Percentiles rank a stretch among this genome's conserved stretches.
Evolutionary conservation across 2,329 filamentous ascomycete genomes (phyloP).

Genomic region (Apiospora aurea): DNA sequence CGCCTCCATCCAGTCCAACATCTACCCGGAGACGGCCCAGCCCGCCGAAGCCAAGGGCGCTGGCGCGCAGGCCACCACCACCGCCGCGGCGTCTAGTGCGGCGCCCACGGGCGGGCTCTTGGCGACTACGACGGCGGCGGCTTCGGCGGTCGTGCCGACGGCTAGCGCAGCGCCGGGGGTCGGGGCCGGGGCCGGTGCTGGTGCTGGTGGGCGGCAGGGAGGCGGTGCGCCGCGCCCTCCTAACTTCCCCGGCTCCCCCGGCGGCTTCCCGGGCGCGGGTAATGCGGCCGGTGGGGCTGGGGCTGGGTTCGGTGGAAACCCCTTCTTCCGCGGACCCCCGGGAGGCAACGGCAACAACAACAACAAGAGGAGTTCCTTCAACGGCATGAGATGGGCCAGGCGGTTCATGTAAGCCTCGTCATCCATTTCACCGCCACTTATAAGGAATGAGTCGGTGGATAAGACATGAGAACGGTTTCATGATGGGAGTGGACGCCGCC

Average conservation of each 20-base stretch:
- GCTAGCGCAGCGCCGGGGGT: constrained; percentile 4
- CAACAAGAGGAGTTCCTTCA: not conserved
- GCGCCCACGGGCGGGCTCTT: constrained; percentile 12
- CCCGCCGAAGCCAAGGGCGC: constrained; percentile 40
- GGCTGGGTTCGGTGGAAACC: not conserved
- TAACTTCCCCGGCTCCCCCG: not conserved
- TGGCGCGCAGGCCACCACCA: constrained; percentile 29
- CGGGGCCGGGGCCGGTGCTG: not conserved
- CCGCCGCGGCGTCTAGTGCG: constrained; percentile 27
- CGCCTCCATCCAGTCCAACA: constrained; percentile 43
- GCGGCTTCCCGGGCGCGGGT: not conserved
- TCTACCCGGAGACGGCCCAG: constrained; percentile 48
- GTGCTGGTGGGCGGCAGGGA: not conserved
- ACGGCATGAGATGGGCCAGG: not conserved
- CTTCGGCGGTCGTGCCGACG: constrained; percentile 28
- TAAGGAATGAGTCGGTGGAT: not conserved
- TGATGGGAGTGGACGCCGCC: not conserved
- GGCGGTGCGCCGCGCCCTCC: not conserved
- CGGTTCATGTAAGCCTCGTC: not conserved
- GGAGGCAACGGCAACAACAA: not conserved
- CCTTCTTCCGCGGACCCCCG: not conserved
- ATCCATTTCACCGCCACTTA: not conserved
- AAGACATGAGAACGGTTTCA: not conserved
- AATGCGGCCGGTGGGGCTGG: not conserved
- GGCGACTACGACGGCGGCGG: constrained; percentile 29